Conservation (phyloP, 805 yeast genomes). For the Monosporozyma yasuniensis region DNA sequence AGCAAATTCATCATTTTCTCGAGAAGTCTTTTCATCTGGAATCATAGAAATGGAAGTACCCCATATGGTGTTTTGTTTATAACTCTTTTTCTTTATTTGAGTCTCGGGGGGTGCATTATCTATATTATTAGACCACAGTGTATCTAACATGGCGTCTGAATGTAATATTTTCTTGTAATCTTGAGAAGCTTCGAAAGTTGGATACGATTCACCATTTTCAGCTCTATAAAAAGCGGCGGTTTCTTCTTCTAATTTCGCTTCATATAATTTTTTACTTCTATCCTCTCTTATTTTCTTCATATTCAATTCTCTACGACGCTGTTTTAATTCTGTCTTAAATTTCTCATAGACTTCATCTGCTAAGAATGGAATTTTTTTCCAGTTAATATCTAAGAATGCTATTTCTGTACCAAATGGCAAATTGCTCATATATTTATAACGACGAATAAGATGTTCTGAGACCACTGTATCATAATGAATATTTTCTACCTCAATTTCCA, state of each 20-base stretch:
- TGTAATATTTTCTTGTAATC: neutral
- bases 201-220: slow-evolving; percentile 40
- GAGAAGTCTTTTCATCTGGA: slow-evolving; percentile 30
- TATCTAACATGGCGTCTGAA: slow-evolving; percentile 3
- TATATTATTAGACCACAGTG: slow-evolving; percentile 3
- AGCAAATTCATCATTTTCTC: slow-evolving; percentile 39
- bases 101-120: neutral
- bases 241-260: slow-evolving; percentile 48
- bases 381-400: slow-evolving; percentile 78
- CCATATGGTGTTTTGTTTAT: slow-evolving; percentile 57
- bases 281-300: slow-evolving; percentile 53
- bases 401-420: slow-evolving; percentile 78
- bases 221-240: slow-evolving; percentile 49
- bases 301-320: slow-evolving; percentile 44
- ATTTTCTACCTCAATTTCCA: slow-evolving; percentile 59
- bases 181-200: slow-evolving; percentile 1
- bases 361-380: slow-evolving; percentile 44
- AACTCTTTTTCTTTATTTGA: slow-evolving; percentile 10
- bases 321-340: slow-evolving; percentile 48
- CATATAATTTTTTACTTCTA: slow-evolving; percentile 45
- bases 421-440: slow-evolving; percentile 68
- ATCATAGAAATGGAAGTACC: slow-evolving; percentile 43
- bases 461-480: slow-evolving; percentile 57
- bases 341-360: slow-evolving; percentile 37
- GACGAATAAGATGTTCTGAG: slow-evolving; percentile 47